A percentile compares a stretch with the other conserved stretches of the same genome.
phyloP scores from a whole-genome alignment of 352 stramenopile genomes.

The Albugo laibachii region DNA sequence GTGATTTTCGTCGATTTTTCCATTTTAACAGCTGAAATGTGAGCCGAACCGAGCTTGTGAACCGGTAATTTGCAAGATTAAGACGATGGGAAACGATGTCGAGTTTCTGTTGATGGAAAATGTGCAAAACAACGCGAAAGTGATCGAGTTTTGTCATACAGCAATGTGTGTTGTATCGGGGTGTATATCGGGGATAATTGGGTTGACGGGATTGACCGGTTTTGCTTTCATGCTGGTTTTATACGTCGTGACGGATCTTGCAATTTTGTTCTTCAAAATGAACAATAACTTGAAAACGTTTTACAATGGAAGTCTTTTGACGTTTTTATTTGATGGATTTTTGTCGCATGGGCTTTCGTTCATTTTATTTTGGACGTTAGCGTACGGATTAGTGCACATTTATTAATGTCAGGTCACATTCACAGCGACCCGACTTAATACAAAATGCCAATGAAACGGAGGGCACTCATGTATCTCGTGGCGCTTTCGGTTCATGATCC shows the following conservation, averaged over 20 bases:
- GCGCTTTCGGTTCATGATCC: too few species aligned
- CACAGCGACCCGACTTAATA: too few species aligned
- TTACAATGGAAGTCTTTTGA: conserved; percentile 48
- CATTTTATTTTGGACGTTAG: conserved; percentile 80
- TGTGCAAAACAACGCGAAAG: conserved; percentile 63
- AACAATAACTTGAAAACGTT: conserved; percentile 51
- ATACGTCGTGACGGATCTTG: conserved; percentile 43
- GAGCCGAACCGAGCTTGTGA: too few species aligned
- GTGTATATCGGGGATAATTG: conserved; percentile 62
- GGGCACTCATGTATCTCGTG: too few species aligned
- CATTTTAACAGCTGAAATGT: too few species aligned
- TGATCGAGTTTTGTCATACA: conserved; percentile 59
- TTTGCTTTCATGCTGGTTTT: conserved; percentile 48
- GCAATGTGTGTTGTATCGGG: conserved; percentile 69
- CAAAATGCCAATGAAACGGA: too few species aligned
- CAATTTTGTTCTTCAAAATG: conserved; percentile 57
- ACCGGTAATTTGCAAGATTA: conserved; percentile 3
- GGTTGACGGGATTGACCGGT: conserved; percentile 46
- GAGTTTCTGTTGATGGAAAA: conserved; percentile 81
- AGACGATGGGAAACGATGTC: conserved; percentile 44
- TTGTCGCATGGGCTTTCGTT: conserved; percentile 65
- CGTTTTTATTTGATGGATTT: conserved; percentile 52
- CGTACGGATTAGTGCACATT: conserved; percentile 79
- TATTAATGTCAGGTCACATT: conserved; percentile 22
- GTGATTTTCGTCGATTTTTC: too few species aligned